A percentile compares a stretch with the other conserved stretches of the same genome.
Evolutionary conservation across 805 yeast species (phyloP).

Genomic region (Nakazawaea siamensis): DNA sequence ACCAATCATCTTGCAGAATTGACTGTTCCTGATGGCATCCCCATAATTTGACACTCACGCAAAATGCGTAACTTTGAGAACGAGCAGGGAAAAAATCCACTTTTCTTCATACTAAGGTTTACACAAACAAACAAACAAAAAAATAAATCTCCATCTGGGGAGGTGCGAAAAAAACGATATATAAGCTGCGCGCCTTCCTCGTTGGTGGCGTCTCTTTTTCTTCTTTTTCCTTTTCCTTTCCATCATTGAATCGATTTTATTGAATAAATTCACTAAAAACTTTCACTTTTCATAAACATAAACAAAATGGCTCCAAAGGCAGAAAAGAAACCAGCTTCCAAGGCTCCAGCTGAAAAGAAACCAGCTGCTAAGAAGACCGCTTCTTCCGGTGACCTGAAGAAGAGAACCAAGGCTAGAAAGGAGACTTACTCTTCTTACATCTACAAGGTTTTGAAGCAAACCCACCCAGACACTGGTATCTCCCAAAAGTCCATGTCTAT

Average conservation of each 20-base stretch:
- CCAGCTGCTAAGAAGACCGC: conserved; percentile 91
- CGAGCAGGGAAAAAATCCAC: too few species aligned
- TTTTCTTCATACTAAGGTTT: too few species aligned
- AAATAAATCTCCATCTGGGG: too few species aligned
- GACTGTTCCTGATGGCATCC: too few species aligned
- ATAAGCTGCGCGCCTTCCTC: neutral
- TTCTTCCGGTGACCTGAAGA: conserved; percentile 72
- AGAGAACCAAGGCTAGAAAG: conserved; percentile 93
- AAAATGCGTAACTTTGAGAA: too few species aligned
- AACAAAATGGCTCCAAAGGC: conserved; percentile 55
- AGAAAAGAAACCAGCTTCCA: conserved; percentile 73
- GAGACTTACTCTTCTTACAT: conserved; percentile 97
- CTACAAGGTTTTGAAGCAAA: conserved; percentile 97
- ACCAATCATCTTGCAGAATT: too few species aligned
- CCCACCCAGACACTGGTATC: conserved; percentile 99
- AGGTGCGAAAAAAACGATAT: neutral
- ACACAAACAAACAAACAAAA: conserved; percentile 6
- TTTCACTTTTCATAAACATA: conserved; percentile 1
- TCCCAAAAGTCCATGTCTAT: conserved; percentile 98
- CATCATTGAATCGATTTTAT: conserved; percentile 9
- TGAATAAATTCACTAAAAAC: conserved; percentile 10
- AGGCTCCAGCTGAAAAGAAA: conserved; percentile 96
- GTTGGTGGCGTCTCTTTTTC: neutral
- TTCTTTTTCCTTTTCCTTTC: conserved; percentile 4
- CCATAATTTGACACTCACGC: too few species aligned